A percentile compares a stretch with the other conserved stretches of the same genome.
Conservation (phyloP, 2,329 filamentous ascomycete species). For the Tolypocladium ovalisporum region DNA sequence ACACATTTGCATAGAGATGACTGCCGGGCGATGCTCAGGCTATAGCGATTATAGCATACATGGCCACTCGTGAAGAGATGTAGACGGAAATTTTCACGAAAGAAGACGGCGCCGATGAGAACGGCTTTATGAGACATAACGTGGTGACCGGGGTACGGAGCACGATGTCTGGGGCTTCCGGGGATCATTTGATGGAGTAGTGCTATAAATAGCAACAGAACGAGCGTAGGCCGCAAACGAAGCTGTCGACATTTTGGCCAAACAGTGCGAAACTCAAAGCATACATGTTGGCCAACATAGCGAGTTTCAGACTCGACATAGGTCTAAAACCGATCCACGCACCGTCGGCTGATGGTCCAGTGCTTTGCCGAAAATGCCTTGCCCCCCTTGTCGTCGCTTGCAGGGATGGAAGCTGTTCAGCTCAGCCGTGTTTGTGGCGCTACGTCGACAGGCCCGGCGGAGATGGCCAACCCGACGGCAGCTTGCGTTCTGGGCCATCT, state of each 20-base stretch:
- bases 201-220: background rate
- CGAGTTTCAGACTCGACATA: too few species aligned
- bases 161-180: too few species aligned
- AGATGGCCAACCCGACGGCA: background rate
- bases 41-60: background rate
- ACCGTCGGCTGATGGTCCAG: background rate
- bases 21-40: background rate
- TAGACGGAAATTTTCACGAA: background rate
- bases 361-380: background rate
- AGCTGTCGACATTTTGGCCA: background rate
- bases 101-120: background rate
- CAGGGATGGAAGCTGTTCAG: background rate
- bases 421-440: background rate
- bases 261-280: background rate
- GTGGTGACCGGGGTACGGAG: background rate
- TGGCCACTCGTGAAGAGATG: background rate
- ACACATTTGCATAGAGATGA: background rate
- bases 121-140: background rate
- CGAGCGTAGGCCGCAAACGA: background rate
- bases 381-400: background rate
- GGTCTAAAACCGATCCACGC: background rate
- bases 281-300: background rate
- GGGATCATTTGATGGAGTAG: background rate
- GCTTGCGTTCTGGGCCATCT: background rate
- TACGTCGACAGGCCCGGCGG: background rate